Percentiles rank a stretch among this genome's conserved stretches.
These are phyloP conservation scores for Flaveria brownii DNA, from an alignment of 129 eudicot genomes.

Conservation along the genomic window DNA sequence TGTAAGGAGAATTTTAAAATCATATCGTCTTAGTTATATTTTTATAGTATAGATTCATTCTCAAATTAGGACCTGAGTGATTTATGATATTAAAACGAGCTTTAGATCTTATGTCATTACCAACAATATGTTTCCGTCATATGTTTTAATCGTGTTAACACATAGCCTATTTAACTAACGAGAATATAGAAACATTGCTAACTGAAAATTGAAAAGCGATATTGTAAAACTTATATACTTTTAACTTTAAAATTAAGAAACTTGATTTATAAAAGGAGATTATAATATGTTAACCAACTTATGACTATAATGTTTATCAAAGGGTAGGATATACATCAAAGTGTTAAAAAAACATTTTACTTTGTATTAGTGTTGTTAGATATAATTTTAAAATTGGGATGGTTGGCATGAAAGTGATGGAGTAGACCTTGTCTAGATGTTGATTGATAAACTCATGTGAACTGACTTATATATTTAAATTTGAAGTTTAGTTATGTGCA, in stretches of 20 bases:
- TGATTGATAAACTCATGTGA: conserved; percentile 32
- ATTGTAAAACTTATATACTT: not conserved
- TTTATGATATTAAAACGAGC: too few species aligned
- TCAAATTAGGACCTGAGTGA: too few species aligned
- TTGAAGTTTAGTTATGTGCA: conserved; percentile 26
- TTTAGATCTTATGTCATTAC: too few species aligned
- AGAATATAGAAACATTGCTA: not conserved
- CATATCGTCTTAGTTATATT: too few species aligned
- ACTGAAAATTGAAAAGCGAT: too few species aligned
- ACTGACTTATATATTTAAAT: not conserved
- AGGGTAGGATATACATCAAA: conserved; percentile 22
- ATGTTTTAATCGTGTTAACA: not conserved
- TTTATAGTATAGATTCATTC: too few species aligned
- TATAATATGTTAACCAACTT: not conserved
- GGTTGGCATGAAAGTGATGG: conserved; percentile 33
- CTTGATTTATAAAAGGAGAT: not conserved
- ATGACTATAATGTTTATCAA: conserved; percentile 30
- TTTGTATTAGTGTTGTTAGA: conserved; percentile 13
- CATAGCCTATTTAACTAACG: not conserved
- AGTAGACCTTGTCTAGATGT: conserved; percentile 26
- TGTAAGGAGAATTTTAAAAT: too few species aligned
- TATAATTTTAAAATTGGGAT: not conserved
- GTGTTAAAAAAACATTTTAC: conserved; percentile 35
- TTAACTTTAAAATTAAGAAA: not conserved
- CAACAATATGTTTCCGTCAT: too few species aligned